Evolutionary conservation across 139 green algal genomes (phyloP).

Genomic region (Tetraselmis striata): DNA sequence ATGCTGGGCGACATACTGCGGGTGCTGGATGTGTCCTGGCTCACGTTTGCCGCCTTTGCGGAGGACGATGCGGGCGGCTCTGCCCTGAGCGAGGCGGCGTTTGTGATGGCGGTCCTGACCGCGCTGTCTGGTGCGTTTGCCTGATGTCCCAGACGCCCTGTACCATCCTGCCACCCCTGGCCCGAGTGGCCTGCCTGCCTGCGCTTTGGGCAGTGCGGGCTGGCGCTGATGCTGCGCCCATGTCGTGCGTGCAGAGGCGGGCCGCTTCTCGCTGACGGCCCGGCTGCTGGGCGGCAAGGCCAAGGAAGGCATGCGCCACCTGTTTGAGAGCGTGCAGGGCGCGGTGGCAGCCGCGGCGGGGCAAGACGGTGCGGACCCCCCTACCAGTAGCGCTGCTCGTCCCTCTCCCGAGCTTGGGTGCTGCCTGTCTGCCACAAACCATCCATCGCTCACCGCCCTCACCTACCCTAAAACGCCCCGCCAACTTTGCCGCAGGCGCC

Average conservation of each 20-base stretch:
- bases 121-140: background rate
- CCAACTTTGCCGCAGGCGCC: background rate
- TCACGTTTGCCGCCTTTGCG: conserved; percentile 15
- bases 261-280: conserved; percentile 21
- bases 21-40: conserved; percentile 30
- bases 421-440: no score
- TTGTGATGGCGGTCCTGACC: conserved; percentile 18
- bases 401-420: no score
- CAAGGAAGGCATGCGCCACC: conserved; percentile 3
- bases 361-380: background rate
- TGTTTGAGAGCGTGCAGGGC: background rate
- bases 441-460: no score
- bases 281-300: conserved; percentile 16
- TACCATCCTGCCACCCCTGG: no score
- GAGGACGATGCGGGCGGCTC: conserved; percentile 20
- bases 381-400: no score
- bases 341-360: background rate
- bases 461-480: no score
- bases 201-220: no score
- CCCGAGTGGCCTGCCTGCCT: no score
- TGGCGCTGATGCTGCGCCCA: no score
- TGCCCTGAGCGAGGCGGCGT: conserved; percentile 21
- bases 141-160: no score
- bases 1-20: conserved; percentile 13
- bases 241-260: conserved; percentile 12